Base-by-base conservation (phyloP, 2,329 filamentous ascomycete genomes). In the Sporothrix humicola region DNA sequence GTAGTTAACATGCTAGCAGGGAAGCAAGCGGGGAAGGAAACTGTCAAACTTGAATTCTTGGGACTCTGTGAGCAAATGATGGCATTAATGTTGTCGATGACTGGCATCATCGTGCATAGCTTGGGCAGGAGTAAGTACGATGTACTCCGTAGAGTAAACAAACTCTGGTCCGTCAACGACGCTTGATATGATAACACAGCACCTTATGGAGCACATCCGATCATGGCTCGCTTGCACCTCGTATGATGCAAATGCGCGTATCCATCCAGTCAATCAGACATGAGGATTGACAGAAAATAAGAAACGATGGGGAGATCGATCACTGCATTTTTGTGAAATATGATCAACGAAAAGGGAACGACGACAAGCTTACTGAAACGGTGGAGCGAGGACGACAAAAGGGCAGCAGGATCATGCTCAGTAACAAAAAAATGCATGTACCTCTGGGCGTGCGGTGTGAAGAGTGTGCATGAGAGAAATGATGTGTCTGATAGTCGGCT, bases 281-380 rank as follows among this genome's bases (percentile, higher is more conserved):
- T 37, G 23, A 26, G 23, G 23, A 37, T 37, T 37, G 31, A 37
- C 4, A 37, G 31, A 37, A 37, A 37, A 37, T 37, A 37, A 37
- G 20, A 56, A 12, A 13, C 10, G 8, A 1, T 56, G 9, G 42
- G 56, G 56, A 65, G 63, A 66, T 66, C 63, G 42, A 50, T 66
- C 63, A 66, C 15, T 48, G 42, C 23, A 31, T 50, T 66, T 63
- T 66, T 66, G 63, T 66, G 44, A 50, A 66, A 66, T 66, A 23
- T 66, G 63, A 66, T 66, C 44, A 66, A 31, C 23, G 13, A 10
- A 65, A 23, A 10, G 59, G 31, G 37, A 3, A 56, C 23, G 20
- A 10, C 17, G 37, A 20, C 31, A n/a, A 4, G 15, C 31, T 37
- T 37, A 37, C 31, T 37, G 2, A 46, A n/a, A 65, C 15, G 31